Evolutionary conservation across 164 flowering plant genomes (phyloP).

Genomic region (Piper longum): DNA sequence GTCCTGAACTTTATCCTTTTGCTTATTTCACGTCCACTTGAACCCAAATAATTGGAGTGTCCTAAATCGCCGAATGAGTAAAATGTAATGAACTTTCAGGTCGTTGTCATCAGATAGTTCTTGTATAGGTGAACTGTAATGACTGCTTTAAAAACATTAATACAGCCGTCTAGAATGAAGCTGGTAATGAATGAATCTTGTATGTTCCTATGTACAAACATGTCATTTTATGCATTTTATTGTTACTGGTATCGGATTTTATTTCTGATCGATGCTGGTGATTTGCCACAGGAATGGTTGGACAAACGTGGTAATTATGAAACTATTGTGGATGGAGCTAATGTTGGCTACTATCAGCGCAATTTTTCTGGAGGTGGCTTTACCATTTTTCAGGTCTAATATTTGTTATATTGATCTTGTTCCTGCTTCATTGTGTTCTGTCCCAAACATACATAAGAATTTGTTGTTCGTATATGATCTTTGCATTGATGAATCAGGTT

Average conservation of each 20-base stretch:
- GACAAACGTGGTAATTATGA: conserved; percentile 43
- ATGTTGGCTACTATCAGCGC: conserved; percentile 71
- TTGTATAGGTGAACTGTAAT: no score
- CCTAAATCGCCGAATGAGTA: no score
- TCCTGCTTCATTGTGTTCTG: neutral
- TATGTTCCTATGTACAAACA: no score
- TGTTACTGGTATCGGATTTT: neutral
- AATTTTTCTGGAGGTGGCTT: conserved; percentile 82
- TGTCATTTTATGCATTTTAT: neutral
- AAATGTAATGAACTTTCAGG: no score
- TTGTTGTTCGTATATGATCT: neutral
- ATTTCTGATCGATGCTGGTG: neutral
- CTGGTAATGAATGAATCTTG: no score
- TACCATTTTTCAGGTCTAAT: conserved; percentile 59
- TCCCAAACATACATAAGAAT: neutral
- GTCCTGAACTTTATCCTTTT: no score
- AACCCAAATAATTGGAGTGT: no score
- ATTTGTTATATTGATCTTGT: conserved; percentile 4
- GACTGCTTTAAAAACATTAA: no score
- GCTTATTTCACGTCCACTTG: no score
- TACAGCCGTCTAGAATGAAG: no score
- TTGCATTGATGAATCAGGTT: conserved; percentile 43
- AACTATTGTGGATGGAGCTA: conserved; percentile 80
- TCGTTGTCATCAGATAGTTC: no score
- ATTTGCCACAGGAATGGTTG: conserved; percentile 50